phyloP scores from a whole-genome alignment of 2,329 filamentous ascomycete genomes.

The Gaeumannomyces sp. region DNA sequence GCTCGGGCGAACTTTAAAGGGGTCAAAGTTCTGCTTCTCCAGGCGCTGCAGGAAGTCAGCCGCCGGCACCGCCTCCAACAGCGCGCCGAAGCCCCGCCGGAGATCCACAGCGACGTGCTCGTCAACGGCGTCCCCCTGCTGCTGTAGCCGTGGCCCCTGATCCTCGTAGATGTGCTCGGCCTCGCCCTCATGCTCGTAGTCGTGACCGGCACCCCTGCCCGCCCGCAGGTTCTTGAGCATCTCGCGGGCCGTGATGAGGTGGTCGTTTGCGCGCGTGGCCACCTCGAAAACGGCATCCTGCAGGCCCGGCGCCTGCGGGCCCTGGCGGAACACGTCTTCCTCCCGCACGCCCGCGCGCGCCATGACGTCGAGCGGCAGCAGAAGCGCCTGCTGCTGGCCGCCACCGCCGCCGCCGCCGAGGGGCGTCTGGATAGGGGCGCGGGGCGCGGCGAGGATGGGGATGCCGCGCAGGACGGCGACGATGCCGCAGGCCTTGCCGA shows the following conservation, averaged over 20 bases:
- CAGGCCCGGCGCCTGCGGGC: conserved; percentile 70
- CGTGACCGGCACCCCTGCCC: conserved; percentile 71
- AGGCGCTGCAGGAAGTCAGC: conserved; percentile 72
- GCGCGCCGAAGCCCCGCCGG: conserved; percentile 65
- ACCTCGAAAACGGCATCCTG: conserved; percentile 88
- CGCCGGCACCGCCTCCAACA: conserved; percentile 75
- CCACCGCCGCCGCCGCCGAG: conserved; percentile 27
- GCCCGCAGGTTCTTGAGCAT: conserved; percentile 78
- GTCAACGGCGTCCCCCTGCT: conserved; percentile 16
- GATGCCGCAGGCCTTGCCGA: conserved; percentile 91
- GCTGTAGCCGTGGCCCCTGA: conserved; percentile 9
- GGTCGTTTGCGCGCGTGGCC: conserved; percentile 89
- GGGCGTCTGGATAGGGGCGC: conserved; percentile 42
- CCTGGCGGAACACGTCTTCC: conserved; percentile 81
- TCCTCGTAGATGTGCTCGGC: conserved; percentile 53
- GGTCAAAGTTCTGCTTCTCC: conserved; percentile 78
- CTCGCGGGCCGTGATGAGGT: conserved; percentile 86
- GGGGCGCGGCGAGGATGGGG: conserved; percentile 77
- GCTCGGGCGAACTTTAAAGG: conserved; percentile 58
- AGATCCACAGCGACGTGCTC: conserved; percentile 35
- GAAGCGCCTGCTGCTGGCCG: conserved; percentile 46
- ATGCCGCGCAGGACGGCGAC: conserved; percentile 79
- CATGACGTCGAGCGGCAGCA: conserved; percentile 87
- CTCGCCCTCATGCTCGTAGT: conserved; percentile 81
- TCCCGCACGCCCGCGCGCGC: conserved; percentile 73